Base-by-base conservation (phyloP, 2,329 filamentous ascomycete species). In the Venturiaceae sp. region DNA sequence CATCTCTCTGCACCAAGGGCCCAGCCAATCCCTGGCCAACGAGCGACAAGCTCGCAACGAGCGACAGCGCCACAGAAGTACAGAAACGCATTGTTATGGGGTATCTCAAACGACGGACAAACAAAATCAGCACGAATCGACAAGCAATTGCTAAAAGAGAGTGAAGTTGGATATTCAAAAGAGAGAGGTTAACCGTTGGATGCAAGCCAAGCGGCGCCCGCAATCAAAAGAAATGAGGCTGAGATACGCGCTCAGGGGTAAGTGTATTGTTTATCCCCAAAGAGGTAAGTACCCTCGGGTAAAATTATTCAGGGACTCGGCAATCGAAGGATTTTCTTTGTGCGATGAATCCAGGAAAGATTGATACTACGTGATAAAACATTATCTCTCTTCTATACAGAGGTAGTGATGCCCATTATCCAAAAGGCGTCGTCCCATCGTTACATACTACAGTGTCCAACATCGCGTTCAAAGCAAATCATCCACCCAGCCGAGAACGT, bases 401-500 rank as follows among this genome's bases (percentile, higher is more conserved):
- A n/a, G n/a, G n/a, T n/a, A n/a, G n/a, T n/a, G n/a, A n/a, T n/a
- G n/a, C n/a, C n/a, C n/a, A n/a, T n/a, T n/a, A n/a, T n/a, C n/a
- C n/a, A n/a, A n/a, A n/a, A n/a, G n/a, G n/a, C n/a, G n/a, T n/a
- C n/a, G n/a, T n/a, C n/a, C n/a, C n/a, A n/a, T n/a, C n/a, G n/a
- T n/a, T n/a, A n/a, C n/a, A n/a, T n/a, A n/a, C n/a, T n/a, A n/a
- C n/a, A n/a, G n/a, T n/a, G n/a, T n/a, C n/a, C n/a, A n/a, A n/a
- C n/a, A n/a, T n/a, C n/a, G n/a, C n/a, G n/a, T n/a, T 46, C 41
- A 46, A 46, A 46, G 41, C 21, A 56, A 30, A 41, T 69, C 65
- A 2, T 58, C 70, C 8, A 70, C 67, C 67, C 70, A 77, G 0
- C 73, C 72, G 62, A 75, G 62, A 37, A 57, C 62, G 26, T 74